Percentiles rank a stretch among this genome's conserved stretches.
These are phyloP conservation scores for Xanthoceras sorbifolium DNA, from an alignment of 345 rosid genomes.

Conservation along the genomic window DNA sequence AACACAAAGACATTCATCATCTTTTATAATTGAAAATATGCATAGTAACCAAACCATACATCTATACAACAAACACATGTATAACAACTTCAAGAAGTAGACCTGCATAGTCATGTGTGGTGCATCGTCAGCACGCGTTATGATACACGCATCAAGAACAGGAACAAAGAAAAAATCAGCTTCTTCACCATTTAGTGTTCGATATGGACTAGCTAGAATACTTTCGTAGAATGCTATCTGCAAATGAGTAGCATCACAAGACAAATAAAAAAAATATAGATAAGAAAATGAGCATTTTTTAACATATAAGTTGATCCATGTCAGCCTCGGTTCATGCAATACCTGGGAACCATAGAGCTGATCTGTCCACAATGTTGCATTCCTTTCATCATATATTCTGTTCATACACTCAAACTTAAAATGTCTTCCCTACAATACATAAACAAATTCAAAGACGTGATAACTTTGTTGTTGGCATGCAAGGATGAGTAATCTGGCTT, in stretches of 20 bases:
- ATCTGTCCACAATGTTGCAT: constrained; percentile 89
- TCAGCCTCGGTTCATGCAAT: constrained; percentile 21
- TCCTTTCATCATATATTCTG: constrained; percentile 76
- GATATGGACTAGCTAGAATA: constrained; percentile 72
- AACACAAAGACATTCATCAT: not conserved
- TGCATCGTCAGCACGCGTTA: constrained; percentile 88
- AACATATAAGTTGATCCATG: constrained; percentile 12
- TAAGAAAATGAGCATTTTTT: constrained; percentile 10
- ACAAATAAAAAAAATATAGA: not conserved
- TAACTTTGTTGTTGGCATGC: constrained; percentile 13
- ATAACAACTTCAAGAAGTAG: constrained; percentile 15
- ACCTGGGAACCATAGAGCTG: constrained; percentile 95
- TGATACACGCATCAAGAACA: constrained; percentile 95
- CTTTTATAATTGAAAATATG: not conserved
- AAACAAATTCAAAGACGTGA: constrained; percentile 25
- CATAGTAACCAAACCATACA: not conserved
- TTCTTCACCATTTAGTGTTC: constrained; percentile 91
- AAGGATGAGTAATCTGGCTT: constrained; percentile 11
- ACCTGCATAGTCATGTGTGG: constrained; percentile 88
- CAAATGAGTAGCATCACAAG: constrained; percentile 16
- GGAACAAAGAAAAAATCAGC: constrained; percentile 98
- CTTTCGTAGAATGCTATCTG: constrained; percentile 97
- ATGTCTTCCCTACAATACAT: constrained; percentile 78
- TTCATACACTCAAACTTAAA: constrained; percentile 84
- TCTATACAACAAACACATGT: not conserved